Evolutionary conservation across 75 land plant genomes (phyloP).

Genomic region (Gnetum montanum): DNA sequence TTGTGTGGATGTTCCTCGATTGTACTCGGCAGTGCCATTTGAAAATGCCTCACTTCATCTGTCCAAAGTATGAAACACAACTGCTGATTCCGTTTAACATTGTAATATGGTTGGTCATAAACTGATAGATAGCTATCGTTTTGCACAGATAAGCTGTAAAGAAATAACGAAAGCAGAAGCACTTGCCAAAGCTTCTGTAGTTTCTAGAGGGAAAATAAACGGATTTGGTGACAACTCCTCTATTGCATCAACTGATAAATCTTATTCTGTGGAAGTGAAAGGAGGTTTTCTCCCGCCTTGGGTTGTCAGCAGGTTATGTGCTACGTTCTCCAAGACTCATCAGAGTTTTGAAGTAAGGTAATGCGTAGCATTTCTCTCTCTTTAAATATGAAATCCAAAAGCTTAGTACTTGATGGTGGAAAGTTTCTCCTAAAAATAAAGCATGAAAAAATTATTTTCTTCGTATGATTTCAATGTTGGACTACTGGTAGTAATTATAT

Average conservation of each 20-base stretch:
- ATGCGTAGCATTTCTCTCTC: neutral
- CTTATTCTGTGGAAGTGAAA: slow-evolving; percentile 63
- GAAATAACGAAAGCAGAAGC: slow-evolving; percentile 48
- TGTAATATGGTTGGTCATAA: neutral
- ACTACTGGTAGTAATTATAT: no score
- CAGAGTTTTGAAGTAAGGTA: slow-evolving; percentile 69
- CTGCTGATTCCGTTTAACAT: neutral
- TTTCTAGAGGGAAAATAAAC: neutral
- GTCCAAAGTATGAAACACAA: slow-evolving; percentile 47
- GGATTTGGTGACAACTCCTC: neutral
- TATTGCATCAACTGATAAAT: slow-evolving; percentile 6
- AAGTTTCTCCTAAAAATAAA: neutral
- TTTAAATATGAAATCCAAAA: neutral
- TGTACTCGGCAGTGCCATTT: slow-evolving; percentile 76
- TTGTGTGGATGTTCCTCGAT: slow-evolving; percentile 63
- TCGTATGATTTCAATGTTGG: no score
- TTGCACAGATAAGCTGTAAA: slow-evolving; percentile 61
- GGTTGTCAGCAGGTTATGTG: slow-evolving; percentile 55
- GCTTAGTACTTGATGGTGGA: neutral
- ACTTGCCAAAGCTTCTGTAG: slow-evolving; percentile 4
- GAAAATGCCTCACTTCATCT: slow-evolving; percentile 56
- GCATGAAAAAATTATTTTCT: neutral
- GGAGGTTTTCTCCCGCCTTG: slow-evolving; percentile 74
- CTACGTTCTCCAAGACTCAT: slow-evolving; percentile 31
- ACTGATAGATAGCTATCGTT: neutral